Base-by-base conservation (phyloP, 345 rosid species). In the Nephelium lappaceum region DNA sequence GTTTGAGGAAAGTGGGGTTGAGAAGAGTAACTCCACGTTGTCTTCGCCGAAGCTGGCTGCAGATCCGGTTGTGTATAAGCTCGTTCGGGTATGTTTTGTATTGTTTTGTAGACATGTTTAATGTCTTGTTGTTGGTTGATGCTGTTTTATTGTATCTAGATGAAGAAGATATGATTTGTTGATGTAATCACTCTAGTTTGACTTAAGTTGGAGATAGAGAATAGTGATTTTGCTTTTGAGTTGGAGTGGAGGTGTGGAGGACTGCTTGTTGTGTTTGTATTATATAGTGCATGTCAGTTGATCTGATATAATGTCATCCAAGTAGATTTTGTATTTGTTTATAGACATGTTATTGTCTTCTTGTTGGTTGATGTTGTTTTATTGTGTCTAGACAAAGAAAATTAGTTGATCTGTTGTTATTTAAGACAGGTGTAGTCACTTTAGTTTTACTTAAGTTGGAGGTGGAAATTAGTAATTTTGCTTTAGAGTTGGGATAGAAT, bases 61-160 rank as follows among this genome's bases (percentile, higher is more conserved):
- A 8, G 85, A 89, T 79, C 94, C 93, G 8, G 90, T 95, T 71
- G 91, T 91, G 10, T 95, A 95, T 88, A 95, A 93, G 93, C 98
- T 95, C 77, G 98, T 95, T 67, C 92, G 95, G 95, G 97, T 93
- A 91, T 41, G 65, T 73, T 83, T 57, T 64, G 12, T 45, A 45
- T 5, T 45, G 4, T 6, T 45, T 45, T 11, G 12, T 3, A 7
- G 8, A 8, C 12, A 45, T 11, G 8, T 8, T 45, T 45, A 45
- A 45, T 45, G 51, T 45, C 51, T 45, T 55, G 41, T 39, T 57
- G 42, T 78, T 55, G 73, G 36, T 67, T 42, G 31, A 5, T 58
- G 38, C 36, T 18, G 23, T 68, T 79, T 23, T 51, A 51, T 78
- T 21, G 25, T 60, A 45, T 65, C 24, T 24, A 1, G 8, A 36